Conservation (phyloP, 75 land plant genomes). For the Selaginella moellendorffii region DNA sequence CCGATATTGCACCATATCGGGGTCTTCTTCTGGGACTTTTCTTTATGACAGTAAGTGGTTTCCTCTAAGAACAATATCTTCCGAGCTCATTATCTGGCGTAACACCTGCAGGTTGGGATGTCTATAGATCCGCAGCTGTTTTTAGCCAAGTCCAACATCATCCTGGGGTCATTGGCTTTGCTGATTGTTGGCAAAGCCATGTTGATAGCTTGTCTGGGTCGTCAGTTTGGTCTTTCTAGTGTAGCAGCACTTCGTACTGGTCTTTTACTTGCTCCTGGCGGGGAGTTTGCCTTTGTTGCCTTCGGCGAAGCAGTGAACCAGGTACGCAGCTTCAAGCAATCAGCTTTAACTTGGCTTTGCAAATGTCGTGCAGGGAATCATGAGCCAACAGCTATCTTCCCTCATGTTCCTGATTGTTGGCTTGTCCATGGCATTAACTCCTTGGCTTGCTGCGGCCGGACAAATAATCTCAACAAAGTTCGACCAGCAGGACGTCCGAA, state of each 20-base stretch:
- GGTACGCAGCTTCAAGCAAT: conserved; percentile 40
- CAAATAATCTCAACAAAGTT: conserved; percentile 85
- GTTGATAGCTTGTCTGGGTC: conserved; percentile 67
- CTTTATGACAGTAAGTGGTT: conserved; percentile 88
- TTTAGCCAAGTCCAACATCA: conserved; percentile 54
- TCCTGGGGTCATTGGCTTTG: conserved; percentile 43
- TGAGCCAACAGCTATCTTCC: conserved; percentile 79
- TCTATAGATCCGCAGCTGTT: conserved; percentile 95
- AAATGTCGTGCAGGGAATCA: conserved; percentile 83
- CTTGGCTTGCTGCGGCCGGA: conserved; percentile 94
- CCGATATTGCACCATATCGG: conserved; percentile 98
- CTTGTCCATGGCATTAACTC: conserved; percentile 90
- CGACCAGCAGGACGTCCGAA: conserved; percentile 93
- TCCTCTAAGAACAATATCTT: no score
- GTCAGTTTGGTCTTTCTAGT: conserved; percentile 69
- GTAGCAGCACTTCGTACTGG: conserved; percentile 86
- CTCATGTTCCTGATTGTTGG: conserved; percentile 91
- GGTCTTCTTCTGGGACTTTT: conserved; percentile 90
- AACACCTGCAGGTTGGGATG: conserved; percentile 79
- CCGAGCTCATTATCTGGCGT: conserved; percentile 10
- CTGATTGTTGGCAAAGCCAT: conserved; percentile 72
- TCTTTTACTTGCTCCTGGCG: conserved; percentile 94
- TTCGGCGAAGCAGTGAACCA: conserved; percentile 99
- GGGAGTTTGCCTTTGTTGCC: conserved; percentile 98
- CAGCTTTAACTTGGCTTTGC: no score